Percentiles rank a stretch among this genome's conserved stretches.
Evolutionary conservation across 1,284 basidiomycete genomes (phyloP).

Genomic region (Jaminaea rosea): DNA sequence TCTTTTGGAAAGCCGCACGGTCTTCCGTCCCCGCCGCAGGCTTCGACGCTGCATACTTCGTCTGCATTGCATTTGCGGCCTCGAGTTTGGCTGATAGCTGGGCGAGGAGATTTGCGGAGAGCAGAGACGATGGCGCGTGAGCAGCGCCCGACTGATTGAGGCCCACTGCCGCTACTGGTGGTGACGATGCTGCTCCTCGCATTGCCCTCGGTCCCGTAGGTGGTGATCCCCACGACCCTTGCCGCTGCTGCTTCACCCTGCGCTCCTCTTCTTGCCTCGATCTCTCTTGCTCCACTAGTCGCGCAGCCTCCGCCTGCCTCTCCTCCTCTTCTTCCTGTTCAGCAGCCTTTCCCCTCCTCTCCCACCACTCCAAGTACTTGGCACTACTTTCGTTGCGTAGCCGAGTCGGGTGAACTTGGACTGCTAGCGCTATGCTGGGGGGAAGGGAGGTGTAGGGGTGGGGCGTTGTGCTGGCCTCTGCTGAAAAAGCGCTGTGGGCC

Average conservation of each 20-base stretch:
- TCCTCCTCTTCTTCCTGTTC: neutral
- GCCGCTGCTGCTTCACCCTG: neutral
- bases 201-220: neutral
- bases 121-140: neutral
- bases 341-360: conserved; percentile 2
- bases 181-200: neutral
- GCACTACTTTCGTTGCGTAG: conserved; percentile 10
- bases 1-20: neutral
- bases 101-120: neutral
- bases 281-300: neutral
- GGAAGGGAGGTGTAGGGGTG: neutral
- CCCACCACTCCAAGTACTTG: conserved; percentile 10
- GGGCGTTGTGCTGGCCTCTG: neutral
- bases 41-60: neutral
- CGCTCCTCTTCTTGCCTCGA: neutral
- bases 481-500: neutral
- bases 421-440: neutral
- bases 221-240: neutral
- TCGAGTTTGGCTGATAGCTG: neutral
- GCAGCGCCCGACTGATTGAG: neutral
- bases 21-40: neutral
- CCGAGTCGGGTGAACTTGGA: neutral
- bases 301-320: neutral
- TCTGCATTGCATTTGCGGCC: neutral
- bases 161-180: neutral